Conservation (phyloP, 2,329 filamentous ascomycete species). For the Myriosclerotinia scirpicola region DNA sequence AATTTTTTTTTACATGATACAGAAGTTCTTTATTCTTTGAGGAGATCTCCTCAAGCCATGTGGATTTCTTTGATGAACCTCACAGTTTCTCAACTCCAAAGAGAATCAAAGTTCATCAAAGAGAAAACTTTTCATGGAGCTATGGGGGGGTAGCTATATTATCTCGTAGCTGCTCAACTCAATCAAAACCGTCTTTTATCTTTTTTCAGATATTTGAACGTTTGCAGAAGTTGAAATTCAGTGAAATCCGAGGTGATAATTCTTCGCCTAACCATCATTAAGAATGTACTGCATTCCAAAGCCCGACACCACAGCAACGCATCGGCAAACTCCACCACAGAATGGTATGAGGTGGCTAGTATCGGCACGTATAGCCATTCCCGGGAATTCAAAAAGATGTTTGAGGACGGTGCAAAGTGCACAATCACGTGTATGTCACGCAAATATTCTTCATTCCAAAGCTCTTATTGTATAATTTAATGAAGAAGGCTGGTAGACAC, state of each 20-base stretch:
- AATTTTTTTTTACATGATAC: not conserved
- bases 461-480: constrained; percentile 29
- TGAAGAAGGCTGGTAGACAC: constrained; percentile 36
- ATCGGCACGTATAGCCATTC: constrained; percentile 19
- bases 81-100: not conserved
- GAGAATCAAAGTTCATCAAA: not conserved
- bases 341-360: constrained; percentile 22
- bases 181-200: not conserved
- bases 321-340: constrained; percentile 10
- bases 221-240: constrained; percentile 18
- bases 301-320: not conserved
- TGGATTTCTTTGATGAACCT: not conserved
- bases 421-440: constrained; percentile 22
- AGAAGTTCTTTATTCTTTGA: constrained; percentile 12
- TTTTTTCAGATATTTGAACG: constrained; percentile 8
- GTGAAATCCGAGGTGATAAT: constrained; percentile 1
- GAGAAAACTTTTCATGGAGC: not conserved
- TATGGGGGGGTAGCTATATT: constrained; percentile 20
- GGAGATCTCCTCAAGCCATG: constrained; percentile 4
- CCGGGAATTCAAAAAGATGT: constrained; percentile 25
- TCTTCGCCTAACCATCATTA: constrained; percentile 12
- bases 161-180: not conserved
- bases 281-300: constrained; percentile 24
- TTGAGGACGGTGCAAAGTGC: constrained; percentile 23
- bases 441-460: constrained; percentile 29